Evolutionary conservation across 345 rosid species (phyloP), one percentile per base, ranked within the genome.

Genomic region (Diplotaxis tenuifolia): DNA sequence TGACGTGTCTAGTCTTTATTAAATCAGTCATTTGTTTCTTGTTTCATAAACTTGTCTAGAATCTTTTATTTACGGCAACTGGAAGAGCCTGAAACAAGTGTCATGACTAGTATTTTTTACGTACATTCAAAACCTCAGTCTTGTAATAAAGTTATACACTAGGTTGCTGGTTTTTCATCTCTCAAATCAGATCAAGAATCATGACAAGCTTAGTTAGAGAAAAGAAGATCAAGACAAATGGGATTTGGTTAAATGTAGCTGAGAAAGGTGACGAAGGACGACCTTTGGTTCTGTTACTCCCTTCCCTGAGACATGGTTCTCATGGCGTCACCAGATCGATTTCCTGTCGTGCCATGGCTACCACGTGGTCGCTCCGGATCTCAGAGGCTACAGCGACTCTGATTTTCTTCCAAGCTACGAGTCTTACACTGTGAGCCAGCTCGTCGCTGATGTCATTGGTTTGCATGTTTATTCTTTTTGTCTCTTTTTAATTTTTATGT

Each of bases 261-360:
- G 88, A 86, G 81, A 85, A 85, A 80, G 89, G 93, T 57, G 76
- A 64, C 19, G 81, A 88, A 0, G 5, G 9, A 10, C 83, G 91
- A 5, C 87, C 91, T 2, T 72, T 88, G 7, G 86, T 86, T 59
- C 54, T 90, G 21, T 62, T 88, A 12, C 86, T 88, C 40, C 92
- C 34, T 89, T 89, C 83, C 93, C 96, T n/a, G 96, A 89, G 76
- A 70, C 84, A 49, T 87, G 88, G 89, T 86, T 79, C 70, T 86
- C 90, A 3, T 88, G 91, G 96, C 86, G 91, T 67, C 88, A 88
- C 59, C 91, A 86, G 77, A 90, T 88, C 42, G 56, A 72, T 58
- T 79, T 50, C 81, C 73, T 86, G 77, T 89, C 87, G 22, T 67
- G 49, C 64, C 83, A 71, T 58, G 93, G 93, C 7, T 90, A 80